Conservation (phyloP, 2,329 filamentous ascomycete species). For the Pseudogymnoascus sp. region DNA sequence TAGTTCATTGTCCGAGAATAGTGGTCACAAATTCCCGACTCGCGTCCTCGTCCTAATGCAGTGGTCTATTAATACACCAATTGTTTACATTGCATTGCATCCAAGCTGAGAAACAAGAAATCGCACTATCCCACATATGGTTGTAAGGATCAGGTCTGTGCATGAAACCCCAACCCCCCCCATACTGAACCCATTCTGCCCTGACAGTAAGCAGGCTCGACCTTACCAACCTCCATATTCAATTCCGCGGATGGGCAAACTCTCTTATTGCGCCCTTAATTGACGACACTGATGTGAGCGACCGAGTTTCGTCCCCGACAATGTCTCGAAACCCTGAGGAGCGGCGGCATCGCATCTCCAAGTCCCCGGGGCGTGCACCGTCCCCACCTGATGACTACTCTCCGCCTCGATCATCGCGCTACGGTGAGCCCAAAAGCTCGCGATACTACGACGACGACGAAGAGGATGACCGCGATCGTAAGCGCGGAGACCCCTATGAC, state of each 20-base stretch:
- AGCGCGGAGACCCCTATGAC: not conserved
- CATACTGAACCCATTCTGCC: constrained; percentile 8
- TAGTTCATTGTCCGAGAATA: not conserved
- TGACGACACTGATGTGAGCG: not conserved
- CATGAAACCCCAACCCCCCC: constrained; percentile 9
- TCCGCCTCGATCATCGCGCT: not conserved
- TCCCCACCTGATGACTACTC: constrained; percentile 4
- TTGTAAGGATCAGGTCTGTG: constrained; percentile 8
- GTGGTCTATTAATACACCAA: not conserved
- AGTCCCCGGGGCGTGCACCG: not conserved
- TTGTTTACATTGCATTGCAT: constrained; percentile 6
- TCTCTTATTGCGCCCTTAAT: constrained; percentile 1
- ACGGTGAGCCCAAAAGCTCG: not conserved
- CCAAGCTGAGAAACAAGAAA: constrained; percentile 5
- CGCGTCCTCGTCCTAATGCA: not conserved
- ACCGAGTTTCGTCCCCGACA: constrained; percentile 3
- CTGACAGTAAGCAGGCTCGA: constrained; percentile 4
- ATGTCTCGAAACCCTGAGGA: constrained; percentile 6
- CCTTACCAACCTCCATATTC: constrained; percentile 6
- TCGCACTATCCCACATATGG: constrained; percentile 4
- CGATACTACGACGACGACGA: constrained; percentile 6
- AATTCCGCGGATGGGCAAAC: not conserved
- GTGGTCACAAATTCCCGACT: not conserved
- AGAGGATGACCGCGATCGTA: not conserved
- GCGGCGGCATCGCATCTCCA: not conserved